phyloP scores from a whole-genome alignment of 345 rosid genomes.

The Mercurialis annua region DNA sequence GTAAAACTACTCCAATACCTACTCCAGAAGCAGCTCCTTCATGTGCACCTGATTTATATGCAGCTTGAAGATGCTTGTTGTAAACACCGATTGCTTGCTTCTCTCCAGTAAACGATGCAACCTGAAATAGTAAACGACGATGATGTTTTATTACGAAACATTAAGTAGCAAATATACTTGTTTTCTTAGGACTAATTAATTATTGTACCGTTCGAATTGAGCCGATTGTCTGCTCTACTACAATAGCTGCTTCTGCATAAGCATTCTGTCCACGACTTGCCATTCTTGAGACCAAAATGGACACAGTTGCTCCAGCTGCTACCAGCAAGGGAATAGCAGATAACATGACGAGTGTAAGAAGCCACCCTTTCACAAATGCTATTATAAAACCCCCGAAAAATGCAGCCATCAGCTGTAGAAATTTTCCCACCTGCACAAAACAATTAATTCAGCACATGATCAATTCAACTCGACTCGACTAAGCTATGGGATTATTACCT shows the following conservation, averaged over 20 bases:
- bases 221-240: conserved; percentile 31
- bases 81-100: conserved; percentile 46
- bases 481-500: conserved; percentile 26
- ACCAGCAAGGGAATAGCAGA: conserved; percentile 30
- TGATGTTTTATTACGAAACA: background rate
- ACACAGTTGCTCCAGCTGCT: conserved; percentile 20
- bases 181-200: background rate
- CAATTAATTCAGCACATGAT: background rate
- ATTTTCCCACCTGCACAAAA: conserved; percentile 32
- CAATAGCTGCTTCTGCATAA: conserved; percentile 27
- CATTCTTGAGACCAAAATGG: conserved; percentile 23
- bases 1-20: conserved; percentile 44
- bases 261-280: conserved; percentile 28
- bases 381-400: conserved; percentile 28
- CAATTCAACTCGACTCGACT: background rate
- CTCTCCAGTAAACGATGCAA: conserved; percentile 72
- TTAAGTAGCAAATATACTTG: background rate
- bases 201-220: conserved; percentile 32
- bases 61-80: conserved; percentile 46
- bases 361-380: conserved; percentile 34
- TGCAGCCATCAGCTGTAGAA: conserved; percentile 26
- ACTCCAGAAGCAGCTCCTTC: conserved; percentile 64
- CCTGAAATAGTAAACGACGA: conserved; percentile 34
- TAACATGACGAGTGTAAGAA: conserved; percentile 27
- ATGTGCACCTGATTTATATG: conserved; percentile 48